Base-by-base conservation (phyloP, 1,139 yeast genomes). In the Hyphopichia burtonii region DNA sequence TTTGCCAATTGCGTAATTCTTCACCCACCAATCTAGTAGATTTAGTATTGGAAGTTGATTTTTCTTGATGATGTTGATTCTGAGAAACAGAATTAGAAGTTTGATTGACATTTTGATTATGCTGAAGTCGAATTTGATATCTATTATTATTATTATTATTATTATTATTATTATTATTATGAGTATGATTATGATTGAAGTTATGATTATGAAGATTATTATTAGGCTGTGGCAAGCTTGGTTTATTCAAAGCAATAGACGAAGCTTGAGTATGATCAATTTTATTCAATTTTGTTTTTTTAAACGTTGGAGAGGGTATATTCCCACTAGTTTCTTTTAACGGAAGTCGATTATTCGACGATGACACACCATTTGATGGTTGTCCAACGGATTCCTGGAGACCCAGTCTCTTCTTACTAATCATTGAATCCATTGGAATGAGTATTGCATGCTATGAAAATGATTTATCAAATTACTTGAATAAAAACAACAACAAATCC, bases 1-100 rank as follows among this genome's bases (percentile, higher is more conserved):
- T 73, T 56, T 87, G 91, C 98, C 98, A 91, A 50, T 74, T 78
- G 41, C 68, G 65, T 41, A 84, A 61, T 48, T 83, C 88, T 35
- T 70, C 77, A 2, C 78, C 79, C 1, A 66, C 72, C 19, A 72
- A 56, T 16, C 76, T 51, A 31, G 59, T 48, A 3, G 48, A 47
- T 32, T 45, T 47, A 16, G 56, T 38, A 35, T 44, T 48, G 16
- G 44, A 45, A 9, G 33, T 38, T 25, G 42, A 43, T 31, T 47
- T 44, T 32, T 36, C 44, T 10, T 38, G 43, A 10, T 40, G 44
- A 23, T 41, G 42, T 8, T 17, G 37, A 12, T 19, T 20, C 17
- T 14, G 23, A 22, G 5, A 20, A 20, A 7, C 14, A 30, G 30
- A 33, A 18, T 45, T 44, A 16, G 18, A 20, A 4, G 15, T 19